Percentiles rank a stretch among this genome's conserved stretches.
These are phyloP conservation scores for Termitomyces sp. DNA, from an alignment of 768 basidiomycete genomes.

Conservation along the genomic window DNA sequence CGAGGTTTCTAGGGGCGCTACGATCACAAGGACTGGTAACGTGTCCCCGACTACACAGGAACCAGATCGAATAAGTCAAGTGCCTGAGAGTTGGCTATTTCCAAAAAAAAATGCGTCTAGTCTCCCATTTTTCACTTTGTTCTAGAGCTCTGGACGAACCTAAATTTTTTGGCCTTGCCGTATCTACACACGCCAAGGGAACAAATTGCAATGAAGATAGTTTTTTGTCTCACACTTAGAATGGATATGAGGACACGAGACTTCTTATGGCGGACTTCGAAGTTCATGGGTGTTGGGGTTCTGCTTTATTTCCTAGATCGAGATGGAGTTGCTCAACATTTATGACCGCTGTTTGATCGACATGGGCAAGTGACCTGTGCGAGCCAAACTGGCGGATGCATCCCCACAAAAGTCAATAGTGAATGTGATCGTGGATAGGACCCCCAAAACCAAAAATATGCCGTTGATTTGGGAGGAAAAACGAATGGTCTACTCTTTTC, in stretches of 20 bases:
- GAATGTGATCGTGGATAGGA: conserved; percentile 8
- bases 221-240: conserved; percentile 2
- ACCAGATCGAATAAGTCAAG: not conserved
- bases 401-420: not conserved
- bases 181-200: not conserved
- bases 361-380: conserved; percentile 15
- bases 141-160: not conserved
- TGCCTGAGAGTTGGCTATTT: not conserved
- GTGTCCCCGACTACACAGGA: conserved; percentile 16
- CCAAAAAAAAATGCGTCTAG: not conserved
- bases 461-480: not conserved
- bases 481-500: conserved; percentile 1
- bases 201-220: not conserved
- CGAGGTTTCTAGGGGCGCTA: conserved; percentile 12
- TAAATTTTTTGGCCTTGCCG: not conserved
- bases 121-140: too few relatives aligned
- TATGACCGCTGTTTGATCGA: not conserved
- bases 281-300: not conserved
- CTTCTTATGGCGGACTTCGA: conserved; percentile 6
- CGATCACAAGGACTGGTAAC: conserved; percentile 35
- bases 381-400: not conserved
- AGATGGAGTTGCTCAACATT: conserved; percentile 2
- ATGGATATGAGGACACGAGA: conserved; percentile 9
- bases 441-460: conserved; percentile 11
- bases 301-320: conserved; percentile 13